Base-by-base conservation (phyloP, 2,329 filamentous ascomycete species). In the Camptophora hylomeconis region DNA sequence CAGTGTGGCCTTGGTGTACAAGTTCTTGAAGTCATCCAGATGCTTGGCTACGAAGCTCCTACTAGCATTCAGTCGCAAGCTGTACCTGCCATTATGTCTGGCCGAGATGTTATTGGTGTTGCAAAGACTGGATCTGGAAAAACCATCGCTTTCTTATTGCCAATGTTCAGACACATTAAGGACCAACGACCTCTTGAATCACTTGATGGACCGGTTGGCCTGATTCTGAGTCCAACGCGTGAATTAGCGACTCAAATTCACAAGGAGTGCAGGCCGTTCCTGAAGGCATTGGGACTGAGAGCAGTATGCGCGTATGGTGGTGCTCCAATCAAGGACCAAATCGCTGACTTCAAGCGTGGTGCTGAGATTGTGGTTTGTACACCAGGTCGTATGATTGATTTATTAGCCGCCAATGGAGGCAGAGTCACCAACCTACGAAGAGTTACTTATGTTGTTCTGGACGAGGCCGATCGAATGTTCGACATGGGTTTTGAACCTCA, bases 401-500 rank as follows among this genome's bases (percentile, higher is more conserved):
- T 98, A 11, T 64, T 98, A 17, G 82, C 84, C 21, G 84, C 86
- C 28, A 98, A 95, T 50, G 78, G 81, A 41, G 87, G 87, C n/a
- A 74, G 86, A 38, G 86, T 95, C 7, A 92, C 87, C 8, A 95
- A 92, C 47, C 65, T 98, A 32, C 75, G 71, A 42, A 72, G 89
- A 39, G 82, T 93, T 8, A 89, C 83, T 0, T 98, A 95, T 51
- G 75, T 94, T 14, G 89, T 98, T 7, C 70, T 98, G 20, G 89
- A 98, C 50, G 89, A 98, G 58, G 89, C 89, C 26, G 89, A 98
- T 56, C 79, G 89, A 38, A 95, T 98, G 89, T 94, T 95, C 51
- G 89, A 98, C 53, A 95, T 98, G 89, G 89, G 89, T 9, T 98
- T 98, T 49, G 87, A 93, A 56, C 87, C 89, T 2, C 89, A 98